phyloP scores from a whole-genome alignment of 768 basidiomycete genomes.

The Paxillus involutus region DNA sequence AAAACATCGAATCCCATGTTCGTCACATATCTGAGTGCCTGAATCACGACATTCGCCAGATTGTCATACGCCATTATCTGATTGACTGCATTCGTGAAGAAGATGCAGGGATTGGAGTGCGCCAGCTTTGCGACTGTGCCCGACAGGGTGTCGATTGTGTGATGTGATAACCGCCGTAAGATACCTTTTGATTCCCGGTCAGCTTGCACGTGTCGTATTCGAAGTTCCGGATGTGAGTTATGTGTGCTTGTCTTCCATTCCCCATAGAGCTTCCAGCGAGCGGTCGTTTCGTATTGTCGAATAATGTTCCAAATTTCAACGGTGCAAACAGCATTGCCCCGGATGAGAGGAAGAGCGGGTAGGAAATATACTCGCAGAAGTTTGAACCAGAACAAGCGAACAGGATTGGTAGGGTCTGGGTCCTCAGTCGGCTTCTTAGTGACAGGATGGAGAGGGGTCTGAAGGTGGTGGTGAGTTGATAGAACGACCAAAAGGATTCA shows the following conservation, averaged over 20 bases:
- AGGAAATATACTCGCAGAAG: slow-evolving; percentile 79
- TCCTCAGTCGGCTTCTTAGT: slow-evolving; percentile 60
- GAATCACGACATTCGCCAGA: slow-evolving; percentile 84
- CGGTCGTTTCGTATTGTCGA: slow-evolving; percentile 69
- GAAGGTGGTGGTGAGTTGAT: slow-evolving; percentile 3
- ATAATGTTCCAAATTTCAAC: slow-evolving; percentile 93
- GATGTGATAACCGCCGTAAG: slow-evolving; percentile 80
- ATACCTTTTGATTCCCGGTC: slow-evolving; percentile 88
- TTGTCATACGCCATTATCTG: slow-evolving; percentile 98
- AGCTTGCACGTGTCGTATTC: slow-evolving; percentile 77
- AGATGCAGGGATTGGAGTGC: slow-evolving; percentile 90
- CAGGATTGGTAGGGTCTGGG: slow-evolving; percentile 55
- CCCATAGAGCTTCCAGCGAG: slow-evolving; percentile 90
- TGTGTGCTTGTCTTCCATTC: slow-evolving; percentile 86
- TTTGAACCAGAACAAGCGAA: slow-evolving; percentile 82
- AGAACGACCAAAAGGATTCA: neutral
- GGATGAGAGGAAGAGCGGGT: slow-evolving; percentile 82
- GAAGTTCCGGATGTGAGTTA: slow-evolving; percentile 74
- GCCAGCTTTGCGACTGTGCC: slow-evolving; percentile 90
- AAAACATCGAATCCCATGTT: slow-evolving; percentile 95
- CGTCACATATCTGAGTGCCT: slow-evolving; percentile 84
- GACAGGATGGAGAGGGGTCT: slow-evolving; percentile 54
- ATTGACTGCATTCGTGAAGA: slow-evolving; percentile 86
- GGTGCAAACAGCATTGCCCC: slow-evolving; percentile 84
- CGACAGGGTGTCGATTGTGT: slow-evolving; percentile 81